Evolutionary conservation across 345 rosid genomes (phyloP).

Genomic region (Kandelia obovata): DNA sequence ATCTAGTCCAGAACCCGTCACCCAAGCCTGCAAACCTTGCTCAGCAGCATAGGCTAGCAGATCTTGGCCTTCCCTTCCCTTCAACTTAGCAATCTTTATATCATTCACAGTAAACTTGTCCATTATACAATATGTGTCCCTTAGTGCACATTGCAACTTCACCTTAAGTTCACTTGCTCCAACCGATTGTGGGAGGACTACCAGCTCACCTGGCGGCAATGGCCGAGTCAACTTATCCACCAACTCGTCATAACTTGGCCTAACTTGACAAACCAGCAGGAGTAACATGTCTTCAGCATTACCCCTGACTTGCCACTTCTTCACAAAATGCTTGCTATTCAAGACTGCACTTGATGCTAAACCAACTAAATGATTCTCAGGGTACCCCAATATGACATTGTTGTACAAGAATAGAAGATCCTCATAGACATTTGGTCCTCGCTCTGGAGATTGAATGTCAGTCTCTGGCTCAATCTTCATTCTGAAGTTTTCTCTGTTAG

Average conservation of each 20-base stretch:
- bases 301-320: conserved; percentile 37
- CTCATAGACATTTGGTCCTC: conserved; percentile 30
- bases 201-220: conserved; percentile 47
- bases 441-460: conserved; percentile 7
- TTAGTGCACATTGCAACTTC: conserved; percentile 39
- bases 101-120: conserved; percentile 37
- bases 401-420: conserved; percentile 43
- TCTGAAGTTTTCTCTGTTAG: conserved; percentile 15
- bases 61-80: conserved; percentile 9
- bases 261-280: conserved; percentile 35
- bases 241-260: conserved; percentile 40
- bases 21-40: conserved; percentile 21
- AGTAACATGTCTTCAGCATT: conserved; percentile 11
- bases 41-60: conserved; percentile 15
- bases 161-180: conserved; percentile 35
- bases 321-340: conserved; percentile 51
- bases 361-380: conserved; percentile 29
- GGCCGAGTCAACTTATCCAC: conserved; percentile 34
- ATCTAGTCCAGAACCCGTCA: conserved; percentile 47
- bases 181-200: conserved; percentile 25
- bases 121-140: conserved; percentile 51
- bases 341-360: conserved; percentile 35
- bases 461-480: conserved; percentile 2
- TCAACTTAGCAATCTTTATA: conserved; percentile 22
- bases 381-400: conserved; percentile 40